A percentile compares a stretch with the other conserved stretches of the same genome.
These are phyloP conservation scores for Pseudogymnoascus sp. DNA, from an alignment of 2,329 filamentous ascomycete genomes.

Conservation along the genomic window DNA sequence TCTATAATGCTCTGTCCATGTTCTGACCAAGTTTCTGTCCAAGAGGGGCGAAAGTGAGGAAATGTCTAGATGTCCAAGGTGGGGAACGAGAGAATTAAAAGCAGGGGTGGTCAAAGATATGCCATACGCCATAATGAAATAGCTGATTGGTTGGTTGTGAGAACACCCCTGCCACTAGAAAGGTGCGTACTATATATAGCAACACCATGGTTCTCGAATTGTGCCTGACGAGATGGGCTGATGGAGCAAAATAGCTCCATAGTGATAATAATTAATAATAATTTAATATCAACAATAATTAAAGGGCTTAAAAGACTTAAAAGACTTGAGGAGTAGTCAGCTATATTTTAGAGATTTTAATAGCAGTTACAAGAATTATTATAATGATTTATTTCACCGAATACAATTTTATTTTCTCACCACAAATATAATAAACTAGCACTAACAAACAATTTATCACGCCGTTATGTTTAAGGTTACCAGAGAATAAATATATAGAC, in stretches of 20 bases:
- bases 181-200: neutral
- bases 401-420: neutral
- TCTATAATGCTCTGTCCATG: neutral
- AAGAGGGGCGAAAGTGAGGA: conserved; percentile 2
- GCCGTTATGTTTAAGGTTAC: neutral
- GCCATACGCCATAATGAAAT: neutral
- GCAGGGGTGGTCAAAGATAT: neutral
- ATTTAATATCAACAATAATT: neutral
- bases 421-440: neutral
- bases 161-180: neutral
- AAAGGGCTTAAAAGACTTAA: neutral
- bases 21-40: neutral
- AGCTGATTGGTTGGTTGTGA: neutral
- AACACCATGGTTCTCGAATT: neutral
- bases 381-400: neutral
- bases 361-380: too few relatives aligned
- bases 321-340: neutral
- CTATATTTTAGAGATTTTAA: neutral
- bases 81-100: conserved; percentile 7
- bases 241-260: neutral
- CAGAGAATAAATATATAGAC: neutral
- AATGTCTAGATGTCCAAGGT: conserved; percentile 1
- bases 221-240: neutral
- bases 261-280: neutral
- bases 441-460: neutral